These are phyloP conservation scores for Ambispora gerdemannii DNA, from an alignment of 192 early-diverging fungal species.

Conservation along the genomic window DNA sequence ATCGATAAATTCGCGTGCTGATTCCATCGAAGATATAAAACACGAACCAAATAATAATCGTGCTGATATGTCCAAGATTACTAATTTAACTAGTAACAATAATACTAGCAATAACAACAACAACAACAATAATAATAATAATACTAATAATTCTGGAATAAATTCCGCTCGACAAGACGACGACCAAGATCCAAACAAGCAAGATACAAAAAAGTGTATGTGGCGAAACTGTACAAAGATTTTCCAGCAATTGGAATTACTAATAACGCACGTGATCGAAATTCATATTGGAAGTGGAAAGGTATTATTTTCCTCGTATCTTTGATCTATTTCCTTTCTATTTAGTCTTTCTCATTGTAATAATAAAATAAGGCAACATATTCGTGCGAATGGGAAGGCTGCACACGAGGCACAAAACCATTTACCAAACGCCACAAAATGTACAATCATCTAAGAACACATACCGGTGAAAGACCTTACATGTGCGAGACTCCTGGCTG, in stretches of 20 bases:
- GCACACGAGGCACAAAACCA: slow-evolving; percentile 47
- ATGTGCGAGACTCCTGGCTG: slow-evolving; percentile 55
- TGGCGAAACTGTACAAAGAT: slow-evolving; percentile 52
- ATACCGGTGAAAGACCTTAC: slow-evolving; percentile 75
- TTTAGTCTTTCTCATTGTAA: no score
- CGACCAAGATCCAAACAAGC: slow-evolving; percentile 17
- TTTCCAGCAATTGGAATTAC: slow-evolving; percentile 40
- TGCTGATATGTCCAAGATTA: not conserved
- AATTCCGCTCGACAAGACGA: not conserved
- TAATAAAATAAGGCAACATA: slow-evolving; percentile 42
- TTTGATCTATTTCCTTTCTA: no score
- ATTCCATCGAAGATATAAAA: slow-evolving; percentile 10
- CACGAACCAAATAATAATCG: not conserved
- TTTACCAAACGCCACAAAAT: slow-evolving; percentile 71
- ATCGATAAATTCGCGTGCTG: not conserved
- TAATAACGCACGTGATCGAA: slow-evolving; percentile 54
- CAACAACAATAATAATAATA: no score
- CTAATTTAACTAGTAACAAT: not conserved
- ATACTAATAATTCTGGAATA: not conserved
- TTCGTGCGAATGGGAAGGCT: slow-evolving; percentile 48
- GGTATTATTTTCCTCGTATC: no score
- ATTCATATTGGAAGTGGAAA: slow-evolving; percentile 59
- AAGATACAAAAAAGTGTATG: slow-evolving; percentile 43
- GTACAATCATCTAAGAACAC: slow-evolving; percentile 66
- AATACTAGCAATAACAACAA: not conserved